Evolutionary conservation across 441 rosid species (phyloP).

Genomic region (Populus tomentosa): DNA sequence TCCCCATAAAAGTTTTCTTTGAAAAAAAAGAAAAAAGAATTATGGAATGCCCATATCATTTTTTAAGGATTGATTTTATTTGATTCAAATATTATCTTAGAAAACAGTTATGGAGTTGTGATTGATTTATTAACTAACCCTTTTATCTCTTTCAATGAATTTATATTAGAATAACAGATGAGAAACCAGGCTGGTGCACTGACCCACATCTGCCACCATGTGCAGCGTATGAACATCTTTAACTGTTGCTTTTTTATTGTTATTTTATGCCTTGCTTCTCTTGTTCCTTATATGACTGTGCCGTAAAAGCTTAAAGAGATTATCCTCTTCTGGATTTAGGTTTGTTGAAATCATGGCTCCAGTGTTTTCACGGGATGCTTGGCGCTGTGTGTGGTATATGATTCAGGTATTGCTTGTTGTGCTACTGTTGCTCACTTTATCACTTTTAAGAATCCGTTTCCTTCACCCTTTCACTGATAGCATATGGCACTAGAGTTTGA

Average conservation of each 20-base stretch:
- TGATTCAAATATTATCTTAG: neutral
- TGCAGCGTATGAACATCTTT: constrained; percentile 73
- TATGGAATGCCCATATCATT: neutral
- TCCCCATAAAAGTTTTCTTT: neutral
- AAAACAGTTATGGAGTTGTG: neutral
- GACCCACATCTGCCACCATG: constrained; percentile 89
- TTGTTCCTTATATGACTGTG: neutral
- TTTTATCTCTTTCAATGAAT: constrained; percentile 15
- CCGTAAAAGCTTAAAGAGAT: neutral
- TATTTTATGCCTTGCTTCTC: neutral
- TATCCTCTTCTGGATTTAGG: constrained; percentile 35
- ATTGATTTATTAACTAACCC: constrained; percentile 1
- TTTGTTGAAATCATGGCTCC: constrained; percentile 20
- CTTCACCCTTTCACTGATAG: neutral
- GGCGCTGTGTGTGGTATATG: too few species aligned
- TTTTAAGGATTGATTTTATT: neutral
- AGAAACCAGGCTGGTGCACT: constrained; percentile 83
- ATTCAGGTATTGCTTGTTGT: constrained; percentile 21
- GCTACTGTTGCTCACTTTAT: neutral
- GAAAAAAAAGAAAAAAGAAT: neutral
- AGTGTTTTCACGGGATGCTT: too few species aligned
- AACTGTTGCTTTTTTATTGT: neutral
- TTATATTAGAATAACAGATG: constrained; percentile 53
- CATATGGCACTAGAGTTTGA: neutral
- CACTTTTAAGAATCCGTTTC: neutral